Evolutionary conservation across 2,329 filamentous ascomycete genomes (phyloP), one percentile per base, ranked within the genome.

Genomic region (Xylariaceae sp.): DNA sequence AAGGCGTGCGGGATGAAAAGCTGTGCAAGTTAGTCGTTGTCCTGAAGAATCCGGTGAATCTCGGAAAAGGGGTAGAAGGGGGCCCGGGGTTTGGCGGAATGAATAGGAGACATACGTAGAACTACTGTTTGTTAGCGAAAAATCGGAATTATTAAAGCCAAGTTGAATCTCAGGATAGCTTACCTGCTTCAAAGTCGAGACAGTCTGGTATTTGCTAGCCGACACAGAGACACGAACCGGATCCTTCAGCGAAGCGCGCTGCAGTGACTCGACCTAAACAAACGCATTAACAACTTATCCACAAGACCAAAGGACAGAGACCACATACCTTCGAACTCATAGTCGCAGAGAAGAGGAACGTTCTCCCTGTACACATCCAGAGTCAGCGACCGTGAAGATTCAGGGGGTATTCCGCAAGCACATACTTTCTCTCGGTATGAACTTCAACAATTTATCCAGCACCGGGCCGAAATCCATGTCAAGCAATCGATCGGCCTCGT

Each of bases 391-490:
- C 4, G 3, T 9, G 37, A 7, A 10, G 1, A 30, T 4, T 9
- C n/a, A 42, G 17, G 13, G 37, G 18, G 9, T 8, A 23, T 13
- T 51, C 4, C 4, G 23, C n/a, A 44, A 53, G 23, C 55, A 55
- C 61, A 37, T 54, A 63, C 60, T 60, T 35, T 64, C 62, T 39
- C 62, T 53, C 2, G 62, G 62, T 13, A 64, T 35, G 35, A 62
- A 64, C 74, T 94, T 93, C 55, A 97, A 82, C 57, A 97, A 91
- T 75, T 96, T 96, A 75, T 97, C 91, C 44, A 97, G 84, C 18
- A 92, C 88, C 1, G 92, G 90, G 0, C 92, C 92, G 67, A 97
- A 97, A 73, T 97, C 92, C 72, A 97, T 87, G 71, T 99, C 94
- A 1, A 97, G 83, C 8, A 97, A 81, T 60, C 92, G 82, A 73